A percentile compares a stretch with the other conserved stretches of the same genome.
These are phyloP conservation scores for Talaromyces ruber DNA, from an alignment of 495 filamentous ascomycete species.

Conservation along the genomic window DNA sequence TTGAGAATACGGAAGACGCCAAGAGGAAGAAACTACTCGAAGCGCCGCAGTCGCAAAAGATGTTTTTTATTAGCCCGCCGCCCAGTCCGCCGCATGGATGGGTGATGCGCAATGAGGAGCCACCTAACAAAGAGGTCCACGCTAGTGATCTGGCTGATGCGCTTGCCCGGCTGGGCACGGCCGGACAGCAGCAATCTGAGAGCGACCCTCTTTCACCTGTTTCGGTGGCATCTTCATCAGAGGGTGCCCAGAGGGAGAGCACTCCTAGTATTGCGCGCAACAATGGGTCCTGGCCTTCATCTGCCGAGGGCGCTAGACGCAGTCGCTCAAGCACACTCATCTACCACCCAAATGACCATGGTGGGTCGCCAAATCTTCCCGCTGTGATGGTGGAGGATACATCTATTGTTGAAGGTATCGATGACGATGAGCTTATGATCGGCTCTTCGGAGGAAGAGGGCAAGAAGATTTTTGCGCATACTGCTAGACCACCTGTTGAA, in stretches of 20 bases:
- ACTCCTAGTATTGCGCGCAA: constrained; percentile 13
- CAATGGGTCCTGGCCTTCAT: constrained; percentile 29
- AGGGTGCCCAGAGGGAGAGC: constrained; percentile 10
- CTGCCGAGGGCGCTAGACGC: constrained; percentile 24
- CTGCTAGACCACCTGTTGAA: constrained; percentile 79
- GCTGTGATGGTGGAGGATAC: constrained; percentile 90
- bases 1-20: constrained; percentile 47
- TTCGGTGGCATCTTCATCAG: constrained; percentile 21
- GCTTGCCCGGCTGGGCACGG: constrained; percentile 55
- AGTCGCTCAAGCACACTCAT: constrained; percentile 62
- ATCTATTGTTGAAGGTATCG: constrained; percentile 45
- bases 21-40: constrained; percentile 51
- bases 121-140: constrained; percentile 89
- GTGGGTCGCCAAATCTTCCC: constrained; percentile 67
- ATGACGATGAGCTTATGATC: constrained; percentile 32
- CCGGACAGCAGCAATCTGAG: constrained; percentile 16
- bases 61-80: constrained; percentile 95
- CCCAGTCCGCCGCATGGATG: constrained; percentile 88
- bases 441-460: constrained; percentile 25
- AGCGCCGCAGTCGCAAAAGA: constrained; percentile 76
- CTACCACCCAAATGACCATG: constrained; percentile 68
- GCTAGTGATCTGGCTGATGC: constrained; percentile 82
- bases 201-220: constrained; percentile 27
- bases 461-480: constrained; percentile 62
- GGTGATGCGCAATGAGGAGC: constrained; percentile 81